Evolutionary conservation across 2,329 filamentous ascomycete genomes (phyloP).

Genomic region (Talaromyces funiculosus): DNA sequence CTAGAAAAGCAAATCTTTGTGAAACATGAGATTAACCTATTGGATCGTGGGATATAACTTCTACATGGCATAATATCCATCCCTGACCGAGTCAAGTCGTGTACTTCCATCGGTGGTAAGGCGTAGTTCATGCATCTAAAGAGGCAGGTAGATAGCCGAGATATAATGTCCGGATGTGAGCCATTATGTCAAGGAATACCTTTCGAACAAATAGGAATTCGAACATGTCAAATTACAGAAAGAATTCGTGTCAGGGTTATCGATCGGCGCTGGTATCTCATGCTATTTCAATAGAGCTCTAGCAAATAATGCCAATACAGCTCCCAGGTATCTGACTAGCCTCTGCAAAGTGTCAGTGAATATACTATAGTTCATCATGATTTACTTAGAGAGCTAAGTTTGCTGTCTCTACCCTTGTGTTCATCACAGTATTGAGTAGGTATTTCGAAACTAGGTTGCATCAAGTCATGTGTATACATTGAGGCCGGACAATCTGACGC

Average conservation of each 20-base stretch:
- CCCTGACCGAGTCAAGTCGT: neutral
- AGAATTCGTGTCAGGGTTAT: neutral
- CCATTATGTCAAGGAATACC: neutral
- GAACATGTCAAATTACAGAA: neutral
- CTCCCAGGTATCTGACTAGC: neutral
- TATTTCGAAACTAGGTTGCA: neutral
- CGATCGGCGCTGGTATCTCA: neutral
- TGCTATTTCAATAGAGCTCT: no score
- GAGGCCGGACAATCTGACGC: neutral
- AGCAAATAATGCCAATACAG: neutral
- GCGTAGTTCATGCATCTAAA: neutral
- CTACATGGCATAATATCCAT: neutral
- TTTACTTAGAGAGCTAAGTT: neutral
- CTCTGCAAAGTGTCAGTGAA: neutral
- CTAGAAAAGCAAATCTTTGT: no score
- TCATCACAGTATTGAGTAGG: neutral
- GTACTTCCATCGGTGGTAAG: neutral
- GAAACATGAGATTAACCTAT: no score
- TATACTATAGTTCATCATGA: neutral
- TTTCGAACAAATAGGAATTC: neutral
- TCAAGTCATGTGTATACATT: no score
- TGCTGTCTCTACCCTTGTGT: neutral
- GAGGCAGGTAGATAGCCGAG: neutral
- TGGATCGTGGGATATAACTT: no score
- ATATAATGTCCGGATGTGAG: neutral